Conservation (phyloP, 805 yeast species). For the Ogataea parapolymorpha region DNA sequence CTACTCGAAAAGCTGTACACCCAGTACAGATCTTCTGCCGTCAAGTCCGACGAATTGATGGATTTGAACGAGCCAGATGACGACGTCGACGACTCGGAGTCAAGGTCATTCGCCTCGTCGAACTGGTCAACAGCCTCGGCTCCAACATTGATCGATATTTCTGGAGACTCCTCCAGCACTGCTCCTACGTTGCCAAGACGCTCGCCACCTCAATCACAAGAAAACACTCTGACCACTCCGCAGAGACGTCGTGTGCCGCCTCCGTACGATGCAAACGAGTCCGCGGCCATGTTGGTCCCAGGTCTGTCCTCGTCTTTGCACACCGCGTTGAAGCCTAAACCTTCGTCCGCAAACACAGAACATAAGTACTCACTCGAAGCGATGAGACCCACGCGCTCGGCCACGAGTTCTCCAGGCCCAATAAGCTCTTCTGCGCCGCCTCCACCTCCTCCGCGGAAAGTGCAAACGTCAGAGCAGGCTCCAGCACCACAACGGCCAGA, state of each 20-base stretch:
- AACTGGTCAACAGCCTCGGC: slow-evolving; percentile 22
- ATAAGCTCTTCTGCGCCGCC: slow-evolving; percentile 30
- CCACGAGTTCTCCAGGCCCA: slow-evolving; percentile 31
- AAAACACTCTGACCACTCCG: slow-evolving; percentile 12
- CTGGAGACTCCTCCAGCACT: slow-evolving; percentile 2
- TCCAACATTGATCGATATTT: slow-evolving; percentile 24
- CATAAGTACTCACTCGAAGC: slow-evolving; percentile 20
- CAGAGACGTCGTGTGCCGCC: slow-evolving; percentile 23
- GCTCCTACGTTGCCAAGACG: slow-evolving; percentile 19
- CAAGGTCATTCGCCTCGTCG: slow-evolving; percentile 13
- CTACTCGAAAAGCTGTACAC: slow-evolving; percentile 59
- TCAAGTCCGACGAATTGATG: slow-evolving; percentile 19
- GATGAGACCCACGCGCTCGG: slow-evolving; percentile 32
- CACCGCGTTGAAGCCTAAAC: slow-evolving; percentile 8
- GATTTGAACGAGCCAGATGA: slow-evolving; percentile 31
- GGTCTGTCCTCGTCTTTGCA: slow-evolving; percentile 21
- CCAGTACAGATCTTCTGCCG: slow-evolving; percentile 41
- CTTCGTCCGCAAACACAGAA: background rate
- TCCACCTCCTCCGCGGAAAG: slow-evolving; percentile 29
- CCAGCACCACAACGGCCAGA: slow-evolving; percentile 6
- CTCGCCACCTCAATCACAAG: slow-evolving; percentile 14
- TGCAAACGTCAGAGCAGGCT: background rate
- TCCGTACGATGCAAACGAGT: slow-evolving; percentile 19
- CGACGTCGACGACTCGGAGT: slow-evolving; percentile 6
- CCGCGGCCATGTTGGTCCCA: slow-evolving; percentile 22